phyloP scores from a whole-genome alignment of 1,284 basidiomycete species.

The Taiwanofungus camphoratus region DNA sequence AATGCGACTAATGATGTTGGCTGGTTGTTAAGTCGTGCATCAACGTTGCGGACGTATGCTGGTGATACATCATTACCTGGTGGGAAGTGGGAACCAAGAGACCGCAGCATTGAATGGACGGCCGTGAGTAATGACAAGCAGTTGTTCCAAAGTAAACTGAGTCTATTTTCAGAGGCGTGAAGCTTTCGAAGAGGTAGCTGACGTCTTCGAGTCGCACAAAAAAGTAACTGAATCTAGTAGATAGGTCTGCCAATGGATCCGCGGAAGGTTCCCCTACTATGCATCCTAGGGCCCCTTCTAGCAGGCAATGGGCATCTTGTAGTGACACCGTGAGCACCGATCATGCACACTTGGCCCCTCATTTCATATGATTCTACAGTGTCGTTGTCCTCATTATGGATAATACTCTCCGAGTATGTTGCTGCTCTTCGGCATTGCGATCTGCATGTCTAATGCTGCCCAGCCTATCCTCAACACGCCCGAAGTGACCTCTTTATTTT shows the following conservation, averaged over 20 bases:
- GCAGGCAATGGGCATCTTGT: slow-evolving; percentile 65
- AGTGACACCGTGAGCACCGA: slow-evolving; percentile 67
- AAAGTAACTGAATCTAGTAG: slow-evolving; percentile 32
- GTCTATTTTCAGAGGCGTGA: slow-evolving; percentile 55
- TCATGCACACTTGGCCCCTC: background rate
- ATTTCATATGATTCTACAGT: slow-evolving; percentile 32
- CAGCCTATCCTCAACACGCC: slow-evolving; percentile 74
- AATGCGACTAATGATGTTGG: background rate
- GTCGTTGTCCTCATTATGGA: slow-evolving; percentile 81
- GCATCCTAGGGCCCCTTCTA: slow-evolving; percentile 71
- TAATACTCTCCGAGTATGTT: slow-evolving; percentile 54
- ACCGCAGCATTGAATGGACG: slow-evolving; percentile 68
- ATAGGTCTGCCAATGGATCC: slow-evolving; percentile 74
- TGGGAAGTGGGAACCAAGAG: slow-evolving; percentile 68
- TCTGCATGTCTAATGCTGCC: slow-evolving; percentile 5
- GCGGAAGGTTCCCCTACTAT: slow-evolving; percentile 64
- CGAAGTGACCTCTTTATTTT: slow-evolving; percentile 78
- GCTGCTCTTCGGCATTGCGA: background rate
- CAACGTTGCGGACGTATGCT: slow-evolving; percentile 67
- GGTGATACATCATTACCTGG: slow-evolving; percentile 84
- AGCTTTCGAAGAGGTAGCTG: slow-evolving; percentile 62
- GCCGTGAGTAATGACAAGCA: slow-evolving; percentile 50
- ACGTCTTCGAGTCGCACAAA: background rate
- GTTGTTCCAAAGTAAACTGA: background rate
- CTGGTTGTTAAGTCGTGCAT: slow-evolving; percentile 50